phyloP scores from a whole-genome alignment of 768 basidiomycete species.

The Amanita pseudoporphyria region DNA sequence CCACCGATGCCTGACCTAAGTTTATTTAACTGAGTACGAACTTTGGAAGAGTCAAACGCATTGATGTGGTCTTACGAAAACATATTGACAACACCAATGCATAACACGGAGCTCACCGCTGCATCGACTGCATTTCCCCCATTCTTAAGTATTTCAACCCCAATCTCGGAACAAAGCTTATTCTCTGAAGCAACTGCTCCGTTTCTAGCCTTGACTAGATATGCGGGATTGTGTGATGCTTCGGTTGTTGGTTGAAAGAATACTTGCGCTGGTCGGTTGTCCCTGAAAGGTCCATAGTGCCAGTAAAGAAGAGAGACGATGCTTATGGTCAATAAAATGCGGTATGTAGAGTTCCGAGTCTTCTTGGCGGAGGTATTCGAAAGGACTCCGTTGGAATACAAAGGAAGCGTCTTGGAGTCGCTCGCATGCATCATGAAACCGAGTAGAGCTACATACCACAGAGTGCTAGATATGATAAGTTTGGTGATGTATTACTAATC shows the following conservation, averaged over 20 bases:
- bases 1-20: slow-evolving; percentile 76
- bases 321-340: background rate
- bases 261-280: background rate
- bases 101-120: slow-evolving; percentile 69
- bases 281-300: background rate
- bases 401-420: background rate
- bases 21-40: slow-evolving; percentile 5
- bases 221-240: slow-evolving; percentile 28
- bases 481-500: no score
- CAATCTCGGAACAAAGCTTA: slow-evolving; percentile 75
- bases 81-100: slow-evolving; percentile 80
- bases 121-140: slow-evolving; percentile 93
- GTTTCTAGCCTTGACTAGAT: slow-evolving; percentile 44
- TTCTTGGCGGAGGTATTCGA: no score
- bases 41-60: background rate
- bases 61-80: slow-evolving; percentile 54
- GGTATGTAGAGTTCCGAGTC: no score
- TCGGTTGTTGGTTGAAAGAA: background rate
- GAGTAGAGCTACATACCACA: background rate
- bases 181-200: slow-evolving; percentile 93
- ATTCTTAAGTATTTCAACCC: slow-evolving; percentile 62
- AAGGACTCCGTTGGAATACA: background rate
- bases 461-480: no score
- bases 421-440: slow-evolving; percentile 10
- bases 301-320: background rate